Evolutionary conservation across 495 filamentous ascomycete species (phyloP), one percentile per base, ranked within the genome.

Genomic region (Hypoxylon perforatum): DNA sequence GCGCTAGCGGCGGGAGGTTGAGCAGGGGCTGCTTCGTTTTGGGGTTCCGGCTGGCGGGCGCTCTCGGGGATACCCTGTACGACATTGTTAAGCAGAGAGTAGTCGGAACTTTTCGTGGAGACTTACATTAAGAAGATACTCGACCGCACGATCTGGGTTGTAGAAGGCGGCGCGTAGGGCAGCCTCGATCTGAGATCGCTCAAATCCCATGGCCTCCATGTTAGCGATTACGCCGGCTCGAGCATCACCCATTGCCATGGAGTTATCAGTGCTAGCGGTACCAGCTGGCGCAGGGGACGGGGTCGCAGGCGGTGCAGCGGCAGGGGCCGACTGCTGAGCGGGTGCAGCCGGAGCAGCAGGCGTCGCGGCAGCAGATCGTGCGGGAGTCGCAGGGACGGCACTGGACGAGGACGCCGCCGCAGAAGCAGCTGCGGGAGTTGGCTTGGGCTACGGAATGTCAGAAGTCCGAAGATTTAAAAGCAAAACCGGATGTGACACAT

Each of bases 171-270:
- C 95, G 63, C 95, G 89, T 89, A 99, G 94, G 38, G 95, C 95
- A 61, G 89, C 87, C 61, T 96, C 92, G 62, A 96, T 96, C 69
- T 96, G 90, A 17, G 87, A 81, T 69, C 94, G 81, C 47, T 90
- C 84, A 68, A 98, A 99, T 3, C 95, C 95, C 95, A 99, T 99
- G 51, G 86, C 87, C 80, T 97, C 93, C 92, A 99, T 96, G 74
- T 94, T 92, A n/a, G 88, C 82, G 75, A 97, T 91, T n/a, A 92
- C 92, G 53, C 87, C 87, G 52, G 92, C 88, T 57, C 93, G 86
- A 71, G 94, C 88, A 61, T 86, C 77, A 41, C 94, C 95, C 77
- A 96, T 87, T n/a, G 92, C 83, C 66, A 98, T 82, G 10, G 93
- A 87, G 23, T 91, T 96, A 64, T 92, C 91, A 17, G 81, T 63